Evolutionary conservation across 495 filamentous ascomycete genomes (phyloP), one percentile per base, ranked within the genome.

Genomic region (Daldinia decipiens): DNA sequence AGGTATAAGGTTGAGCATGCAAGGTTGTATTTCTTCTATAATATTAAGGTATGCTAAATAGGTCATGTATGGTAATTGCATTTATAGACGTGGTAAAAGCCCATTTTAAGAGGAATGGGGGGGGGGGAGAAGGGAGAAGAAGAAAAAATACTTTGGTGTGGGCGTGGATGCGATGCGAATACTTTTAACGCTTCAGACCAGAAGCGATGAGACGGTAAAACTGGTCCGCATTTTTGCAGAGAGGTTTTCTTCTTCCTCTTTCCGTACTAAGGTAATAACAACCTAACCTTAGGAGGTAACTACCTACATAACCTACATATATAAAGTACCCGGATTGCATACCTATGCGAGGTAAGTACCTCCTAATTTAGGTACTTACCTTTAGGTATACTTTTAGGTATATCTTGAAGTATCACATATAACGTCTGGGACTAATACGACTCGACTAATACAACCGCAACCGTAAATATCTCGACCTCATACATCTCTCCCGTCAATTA

Each of bases 1-100:
- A 40, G 27, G 29, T 24, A 56, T 59, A 66, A 62, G 51, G 65
- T 62, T 68, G 58, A 68, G 12, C 21, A 38, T 58, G 57, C 65
- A 62, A 56, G 52, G 50, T 45, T 36, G 54, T 5, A 54, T 47
- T 47, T 47, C 21, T 47, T 47, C 40, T 47, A 47, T 52, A 15
- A 29, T 52, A 52, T 52, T 52, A 52, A 52, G 21, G 50, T 52
- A 31, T 24, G 24, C 24, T 24, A 24, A 12, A 12, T 52, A 13
- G 32, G 32, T 21, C 15, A 47, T 32, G 17, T 36, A 36, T 55
- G 52, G 21, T 29, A 34, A 8, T 59, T 59, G 55, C 2, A 40
- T 58, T 58, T 38, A 13, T 38, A 13, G 56, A 59, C 40, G 19
- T n/a, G 21, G 24, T 8, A 21, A 59, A 59, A 43, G 38, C 12